Conservation (phyloP, 805 yeast species). For the Suhomyces vadensis region DNA sequence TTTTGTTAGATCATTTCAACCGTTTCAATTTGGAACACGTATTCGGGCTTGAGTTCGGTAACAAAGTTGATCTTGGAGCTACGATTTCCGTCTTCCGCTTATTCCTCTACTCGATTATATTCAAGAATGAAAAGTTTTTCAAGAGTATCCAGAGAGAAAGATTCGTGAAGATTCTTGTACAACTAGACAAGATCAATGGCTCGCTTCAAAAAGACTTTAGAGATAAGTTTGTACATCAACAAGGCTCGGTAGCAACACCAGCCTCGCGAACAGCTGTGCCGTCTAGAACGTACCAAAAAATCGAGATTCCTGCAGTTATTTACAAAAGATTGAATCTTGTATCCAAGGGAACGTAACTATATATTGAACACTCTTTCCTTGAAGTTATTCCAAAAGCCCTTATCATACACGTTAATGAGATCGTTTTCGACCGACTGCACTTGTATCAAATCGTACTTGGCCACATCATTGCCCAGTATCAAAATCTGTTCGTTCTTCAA, state of each 20-base stretch:
- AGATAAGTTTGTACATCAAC: slow-evolving; percentile 12
- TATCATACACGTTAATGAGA: slow-evolving; percentile 49
- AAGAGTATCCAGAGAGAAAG: neutral
- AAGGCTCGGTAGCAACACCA: neutral
- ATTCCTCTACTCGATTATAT: slow-evolving; percentile 13
- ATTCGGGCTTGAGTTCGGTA: neutral
- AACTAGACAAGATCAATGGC: slow-evolving; percentile 9
- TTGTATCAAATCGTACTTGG: slow-evolving; percentile 14
- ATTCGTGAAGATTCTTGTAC: slow-evolving; percentile 8
- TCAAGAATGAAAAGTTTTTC: slow-evolving; percentile 15
- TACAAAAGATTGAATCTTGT: slow-evolving; percentile 15
- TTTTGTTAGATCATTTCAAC: slow-evolving; percentile 7
- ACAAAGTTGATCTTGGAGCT: neutral
- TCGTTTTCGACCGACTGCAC: slow-evolving; percentile 29
- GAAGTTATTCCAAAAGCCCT: slow-evolving; percentile 47
- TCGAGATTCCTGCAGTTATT: slow-evolving; percentile 15
- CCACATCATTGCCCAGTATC: slow-evolving; percentile 11
- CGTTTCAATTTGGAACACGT: neutral
- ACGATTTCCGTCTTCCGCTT: slow-evolving; percentile 11
- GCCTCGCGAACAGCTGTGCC: neutral
- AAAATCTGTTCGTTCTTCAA: slow-evolving; percentile 27
- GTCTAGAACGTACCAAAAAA: slow-evolving; percentile 6
- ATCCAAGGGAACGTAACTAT: neutral
- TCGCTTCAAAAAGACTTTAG: slow-evolving; percentile 9
- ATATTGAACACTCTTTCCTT: slow-evolving; percentile 27